Conservation (phyloP, 1,139 yeast species). For the Pichia sp. region DNA sequence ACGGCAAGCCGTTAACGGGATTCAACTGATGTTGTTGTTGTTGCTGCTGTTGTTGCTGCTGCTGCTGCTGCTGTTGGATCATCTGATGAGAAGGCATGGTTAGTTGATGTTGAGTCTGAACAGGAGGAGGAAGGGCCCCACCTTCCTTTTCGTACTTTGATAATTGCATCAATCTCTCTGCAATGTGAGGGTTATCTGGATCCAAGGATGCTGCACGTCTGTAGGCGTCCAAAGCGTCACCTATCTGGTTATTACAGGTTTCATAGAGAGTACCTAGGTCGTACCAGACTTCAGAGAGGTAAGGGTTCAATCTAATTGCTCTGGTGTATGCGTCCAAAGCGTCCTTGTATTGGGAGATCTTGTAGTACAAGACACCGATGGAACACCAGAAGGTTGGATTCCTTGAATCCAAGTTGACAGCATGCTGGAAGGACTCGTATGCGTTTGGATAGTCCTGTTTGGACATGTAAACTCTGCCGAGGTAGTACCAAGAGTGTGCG, state of each 20-base stretch:
- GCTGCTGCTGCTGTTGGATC: slow-evolving; percentile 27
- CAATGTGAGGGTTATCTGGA: slow-evolving; percentile 91
- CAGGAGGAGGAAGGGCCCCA: slow-evolving; percentile 63
- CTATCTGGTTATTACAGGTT: slow-evolving; percentile 91
- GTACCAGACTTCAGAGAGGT: slow-evolving; percentile 96
- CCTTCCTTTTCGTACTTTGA: slow-evolving; percentile 73
- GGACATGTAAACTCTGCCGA: slow-evolving; percentile 96
- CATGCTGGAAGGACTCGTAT: slow-evolving; percentile 97
- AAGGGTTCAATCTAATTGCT: slow-evolving; percentile 92
- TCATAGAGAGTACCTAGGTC: slow-evolving; percentile 95
- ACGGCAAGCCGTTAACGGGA: slow-evolving; percentile 23
- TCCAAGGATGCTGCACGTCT: slow-evolving; percentile 93
- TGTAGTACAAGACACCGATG: slow-evolving; percentile 93
- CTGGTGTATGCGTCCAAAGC: slow-evolving; percentile 97
- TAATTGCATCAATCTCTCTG: slow-evolving; percentile 84
- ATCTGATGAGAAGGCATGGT: slow-evolving; percentile 32
- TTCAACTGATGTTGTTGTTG: slow-evolving; percentile 25
- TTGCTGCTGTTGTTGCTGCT: slow-evolving; percentile 26
- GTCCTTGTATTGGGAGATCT: slow-evolving; percentile 91
- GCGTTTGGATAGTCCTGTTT: slow-evolving; percentile 93
- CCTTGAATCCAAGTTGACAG: slow-evolving; percentile 92
- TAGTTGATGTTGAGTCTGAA: slow-evolving; percentile 43
- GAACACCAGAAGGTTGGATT: slow-evolving; percentile 99
- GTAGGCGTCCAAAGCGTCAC: slow-evolving; percentile 94
- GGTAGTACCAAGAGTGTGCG: slow-evolving; percentile 95